Evolutionary conservation across 352 stramenopile species (phyloP), one percentile per base, ranked within the genome.

Genomic region (Phytopythium cucurbitacearum): DNA sequence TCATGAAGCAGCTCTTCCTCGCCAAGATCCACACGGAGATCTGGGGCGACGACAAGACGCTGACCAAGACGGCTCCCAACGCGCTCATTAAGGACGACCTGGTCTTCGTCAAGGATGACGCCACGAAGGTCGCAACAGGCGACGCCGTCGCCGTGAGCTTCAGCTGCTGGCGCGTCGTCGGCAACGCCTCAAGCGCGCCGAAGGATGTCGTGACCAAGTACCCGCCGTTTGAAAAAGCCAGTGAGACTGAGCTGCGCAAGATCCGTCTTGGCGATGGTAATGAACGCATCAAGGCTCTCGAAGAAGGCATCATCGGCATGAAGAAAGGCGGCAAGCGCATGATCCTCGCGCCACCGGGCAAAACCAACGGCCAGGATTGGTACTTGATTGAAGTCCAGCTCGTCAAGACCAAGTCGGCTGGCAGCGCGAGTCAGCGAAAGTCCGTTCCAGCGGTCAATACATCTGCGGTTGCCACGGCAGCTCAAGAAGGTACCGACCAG

Each of bases 301-400:
- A 97, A 62, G 74, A 91, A 57, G 82, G 78, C 1, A 77, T 97
- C 16, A 12, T 92, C 7, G 92, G 92, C 12, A 97, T 97, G 89
- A 89, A 65, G 49, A 95, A 95, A 50, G 80, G 83, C 4, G 86
- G 82, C 0, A 87, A 91, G 40, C 79, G 92, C n/a, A 80, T 96
- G 50, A 80, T 97, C 15, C 74, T 98, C 45, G 85, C 77, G n/a
- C 82, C 82, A 11, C 82, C 82, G 0, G 69, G 69, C 12, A 92
- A 92, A 55, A 90, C 82, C 10, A 92, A 89, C 32, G 76, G 77
- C 16, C 67, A 87, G 62, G 82, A 92, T 33, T 92, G 82, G 82
- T 92, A 92, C 60, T 56, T 92, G 13, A 45, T 92, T n/a, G 77
- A 92, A 33, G 76, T 89, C 53, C 72, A 85, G 44, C 57, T 92